Evolutionary conservation across 1,139 yeast genomes (phyloP).

Genomic region (Saccharomyces hybrid): DNA sequence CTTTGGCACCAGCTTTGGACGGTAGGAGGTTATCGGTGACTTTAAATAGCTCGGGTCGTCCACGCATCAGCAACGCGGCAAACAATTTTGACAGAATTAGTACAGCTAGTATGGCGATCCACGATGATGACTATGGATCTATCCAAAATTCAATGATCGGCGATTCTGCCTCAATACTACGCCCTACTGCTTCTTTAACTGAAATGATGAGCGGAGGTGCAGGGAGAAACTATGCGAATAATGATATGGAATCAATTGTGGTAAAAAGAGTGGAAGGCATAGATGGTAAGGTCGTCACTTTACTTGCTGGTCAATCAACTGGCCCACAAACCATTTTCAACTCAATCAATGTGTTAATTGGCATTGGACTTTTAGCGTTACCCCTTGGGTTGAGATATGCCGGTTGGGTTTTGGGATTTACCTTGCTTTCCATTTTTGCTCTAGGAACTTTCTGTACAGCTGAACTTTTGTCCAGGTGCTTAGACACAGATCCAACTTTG

Average conservation of each 20-base stretch:
- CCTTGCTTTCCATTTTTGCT: conserved; percentile 50
- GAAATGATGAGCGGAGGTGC: conserved; percentile 17
- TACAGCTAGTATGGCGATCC: conserved; percentile 12
- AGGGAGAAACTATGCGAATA: conserved; percentile 12
- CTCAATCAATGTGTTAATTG: conserved; percentile 76
- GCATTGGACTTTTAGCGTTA: conserved; percentile 76
- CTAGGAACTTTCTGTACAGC: conserved; percentile 64
- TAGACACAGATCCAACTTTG: conserved; percentile 68
- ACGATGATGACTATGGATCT: conserved; percentile 28
- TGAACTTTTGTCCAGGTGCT: conserved; percentile 48
- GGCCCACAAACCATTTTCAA: conserved; percentile 84
- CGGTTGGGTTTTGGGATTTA: conserved; percentile 69
- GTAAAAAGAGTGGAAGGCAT: conserved; percentile 61
- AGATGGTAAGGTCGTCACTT: conserved; percentile 67
- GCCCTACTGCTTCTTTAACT: conserved; percentile 21
- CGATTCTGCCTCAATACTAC: conserved; percentile 22
- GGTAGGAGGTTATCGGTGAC: conserved; percentile 56
- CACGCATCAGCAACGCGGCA: conserved; percentile 10
- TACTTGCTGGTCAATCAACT: conserved; percentile 77
- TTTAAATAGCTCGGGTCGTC: conserved; percentile 19
- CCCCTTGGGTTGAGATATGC: conserved; percentile 74
- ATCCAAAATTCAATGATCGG: conserved; percentile 18
- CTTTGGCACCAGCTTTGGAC: conserved; percentile 56
- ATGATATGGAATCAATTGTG: conserved; percentile 37
- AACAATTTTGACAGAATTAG: conserved; percentile 16